Evolutionary conservation across 805 yeast species (phyloP), one percentile per base, ranked within the genome.

Genomic region (Lachancea sp.): DNA sequence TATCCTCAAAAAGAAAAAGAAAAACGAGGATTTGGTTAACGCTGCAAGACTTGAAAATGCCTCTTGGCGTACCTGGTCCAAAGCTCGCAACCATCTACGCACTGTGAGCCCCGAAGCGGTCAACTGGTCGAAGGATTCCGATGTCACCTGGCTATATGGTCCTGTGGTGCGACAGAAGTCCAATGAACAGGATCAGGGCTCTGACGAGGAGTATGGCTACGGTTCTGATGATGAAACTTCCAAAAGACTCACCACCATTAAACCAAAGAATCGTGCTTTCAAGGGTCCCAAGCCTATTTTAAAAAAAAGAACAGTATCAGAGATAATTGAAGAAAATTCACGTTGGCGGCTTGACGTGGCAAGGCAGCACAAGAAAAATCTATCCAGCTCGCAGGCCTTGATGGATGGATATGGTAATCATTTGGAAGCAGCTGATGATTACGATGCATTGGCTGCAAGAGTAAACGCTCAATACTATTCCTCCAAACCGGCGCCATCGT

Each of bases 11-110:
- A 75, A 95, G 34, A 84, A 84, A 43, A 60, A 58, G 48, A 54
- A 56, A 24, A 59, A 56, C 29, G 50, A 54, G 46, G 90, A 85
- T 56, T 83, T 85, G 45, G 95, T 96, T 29, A 79, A 78, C 67
- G 77, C 78, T 49, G 94, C 84, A 3, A 67, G 95, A 43, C 67
- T 84, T 38, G 95, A 84, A 58, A 84, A 84, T 57, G 97, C 97
- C 1, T 78, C 90, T 40, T 90, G 98, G 98, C 75, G 98, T 61
- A 92, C 97, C 4, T 92, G 97, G 98, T 88, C 95, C 9, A 94
- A 92, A 63, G 81, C 92, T 28, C 79, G 88, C 57, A 77, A 80
- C 49, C 76, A 83, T 42, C 67, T 83, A 38, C 69, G 69, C 47
- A 92, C 98, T 0, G 85, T 90, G 5, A 78, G 89, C 15, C 98